These are phyloP conservation scores for Chlorella sp. DNA, from an alignment of 139 green algal species.

Conservation along the genomic window DNA sequence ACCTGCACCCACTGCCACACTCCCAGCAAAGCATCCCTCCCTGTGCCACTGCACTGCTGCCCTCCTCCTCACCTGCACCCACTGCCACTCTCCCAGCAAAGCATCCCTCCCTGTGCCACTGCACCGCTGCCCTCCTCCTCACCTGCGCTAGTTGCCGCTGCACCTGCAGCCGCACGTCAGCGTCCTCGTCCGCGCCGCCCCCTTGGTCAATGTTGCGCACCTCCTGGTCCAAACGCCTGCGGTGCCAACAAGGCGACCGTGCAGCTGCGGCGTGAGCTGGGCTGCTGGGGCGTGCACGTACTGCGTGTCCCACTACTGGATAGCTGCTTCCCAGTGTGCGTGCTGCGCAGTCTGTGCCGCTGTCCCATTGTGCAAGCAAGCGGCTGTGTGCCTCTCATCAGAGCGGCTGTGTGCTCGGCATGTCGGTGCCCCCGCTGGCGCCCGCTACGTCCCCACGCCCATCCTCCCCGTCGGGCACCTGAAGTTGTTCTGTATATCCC, in stretches of 20 bases:
- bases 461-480: too few relatives aligned
- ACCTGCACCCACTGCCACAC: background rate
- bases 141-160: conserved; percentile 69
- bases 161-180: conserved; percentile 52
- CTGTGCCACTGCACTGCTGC: background rate
- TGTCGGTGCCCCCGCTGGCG: too few relatives aligned
- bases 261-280: background rate
- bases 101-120: background rate
- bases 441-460: too few relatives aligned
- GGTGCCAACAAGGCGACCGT: background rate
- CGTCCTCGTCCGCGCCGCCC: background rate
- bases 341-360: background rate
- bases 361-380: background rate
- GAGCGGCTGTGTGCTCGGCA: too few relatives aligned
- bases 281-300: too few relatives aligned
- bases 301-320: too few relatives aligned
- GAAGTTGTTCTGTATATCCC: conserved; percentile 36
- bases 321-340: too few relatives aligned
- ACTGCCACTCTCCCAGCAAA: too few relatives aligned
- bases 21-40: background rate
- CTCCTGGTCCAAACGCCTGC: conserved; percentile 37
- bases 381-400: background rate
- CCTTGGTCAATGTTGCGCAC: conserved; percentile 31
- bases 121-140: background rate
- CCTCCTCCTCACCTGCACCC: background rate